Conservation (phyloP, 2,329 filamentous ascomycete species). For the Nannizzia gypsea region DNA sequence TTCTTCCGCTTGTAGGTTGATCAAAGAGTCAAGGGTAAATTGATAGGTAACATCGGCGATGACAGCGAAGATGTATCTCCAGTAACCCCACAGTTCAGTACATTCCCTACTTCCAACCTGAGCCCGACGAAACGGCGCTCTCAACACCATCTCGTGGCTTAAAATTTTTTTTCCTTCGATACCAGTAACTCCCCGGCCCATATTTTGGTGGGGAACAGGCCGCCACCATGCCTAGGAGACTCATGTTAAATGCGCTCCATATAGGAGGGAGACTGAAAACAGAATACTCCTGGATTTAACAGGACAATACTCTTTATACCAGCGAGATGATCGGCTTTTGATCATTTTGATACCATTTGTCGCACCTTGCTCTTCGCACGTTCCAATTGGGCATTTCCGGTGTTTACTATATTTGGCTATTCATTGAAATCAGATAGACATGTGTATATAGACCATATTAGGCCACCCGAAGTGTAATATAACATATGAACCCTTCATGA, state of each 20-base stretch:
- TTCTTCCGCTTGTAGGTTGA: slow-evolving; percentile 9
- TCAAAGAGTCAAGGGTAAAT: slow-evolving; percentile 12
- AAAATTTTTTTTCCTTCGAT: neutral
- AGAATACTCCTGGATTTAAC: neutral
- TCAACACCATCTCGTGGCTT: neutral
- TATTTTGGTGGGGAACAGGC: neutral
- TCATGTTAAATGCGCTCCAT: neutral
- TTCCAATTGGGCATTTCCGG: neutral
- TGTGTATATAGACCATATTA: neutral
- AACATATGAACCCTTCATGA: no score
- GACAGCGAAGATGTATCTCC: neutral
- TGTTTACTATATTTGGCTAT: neutral
- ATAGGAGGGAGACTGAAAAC: neutral
- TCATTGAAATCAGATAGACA: neutral
- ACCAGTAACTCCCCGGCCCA: neutral
- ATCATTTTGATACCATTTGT: neutral
- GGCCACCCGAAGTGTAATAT: no score
- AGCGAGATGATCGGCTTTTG: neutral
- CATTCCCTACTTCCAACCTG: neutral
- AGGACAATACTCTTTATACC: neutral
- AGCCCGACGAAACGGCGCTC: neutral
- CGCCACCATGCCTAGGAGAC: no score
- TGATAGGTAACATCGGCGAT: slow-evolving; percentile 8
- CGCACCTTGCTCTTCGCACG: neutral
- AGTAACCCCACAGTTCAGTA: neutral